Conservation (phyloP, 345 rosid genomes). For the Stellera chamaejasme region DNA sequence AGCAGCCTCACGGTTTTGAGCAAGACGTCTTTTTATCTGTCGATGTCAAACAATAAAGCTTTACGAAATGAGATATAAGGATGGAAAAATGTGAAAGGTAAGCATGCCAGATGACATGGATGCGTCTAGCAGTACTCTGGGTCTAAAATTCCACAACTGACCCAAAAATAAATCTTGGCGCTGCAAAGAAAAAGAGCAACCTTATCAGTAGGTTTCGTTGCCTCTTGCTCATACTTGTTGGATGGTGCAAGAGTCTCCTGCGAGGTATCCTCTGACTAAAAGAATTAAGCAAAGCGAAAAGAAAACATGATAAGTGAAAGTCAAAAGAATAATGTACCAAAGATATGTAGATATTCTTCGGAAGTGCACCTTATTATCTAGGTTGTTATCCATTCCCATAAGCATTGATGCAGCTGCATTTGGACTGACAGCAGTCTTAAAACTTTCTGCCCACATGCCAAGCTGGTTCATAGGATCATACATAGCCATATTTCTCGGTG, state of each 20-base stretch:
- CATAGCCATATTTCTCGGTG: constrained; percentile 57
- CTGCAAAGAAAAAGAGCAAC: constrained; percentile 16
- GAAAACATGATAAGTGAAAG: constrained; percentile 5
- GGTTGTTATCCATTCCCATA: constrained; percentile 39
- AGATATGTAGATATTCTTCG: constrained; percentile 6
- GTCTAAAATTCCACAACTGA: neutral
- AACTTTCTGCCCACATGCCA: constrained; percentile 80
- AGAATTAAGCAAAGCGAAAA: constrained; percentile 11
- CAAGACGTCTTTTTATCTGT: constrained; percentile 87
- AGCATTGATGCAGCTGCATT: constrained; percentile 37
- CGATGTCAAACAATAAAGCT: neutral
- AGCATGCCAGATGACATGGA: too few relatives aligned
- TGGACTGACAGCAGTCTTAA: constrained; percentile 43
- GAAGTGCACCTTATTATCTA: constrained; percentile 56
- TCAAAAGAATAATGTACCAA: constrained; percentile 1
- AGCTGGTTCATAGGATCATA: constrained; percentile 69
- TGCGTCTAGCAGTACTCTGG: neutral
- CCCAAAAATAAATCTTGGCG: constrained; percentile 2
- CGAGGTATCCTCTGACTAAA: constrained; percentile 84
- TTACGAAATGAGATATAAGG: neutral
- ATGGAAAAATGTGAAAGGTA: neutral
- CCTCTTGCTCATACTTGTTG: constrained; percentile 72
- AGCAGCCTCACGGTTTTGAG: constrained; percentile 98
- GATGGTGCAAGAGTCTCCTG: constrained; percentile 49
- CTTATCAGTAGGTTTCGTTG: constrained; percentile 66